Percentiles rank a stretch among this genome's conserved stretches.
Conservation (phyloP, 768 basidiomycete genomes). For the Phanerochaete sordida region DNA sequence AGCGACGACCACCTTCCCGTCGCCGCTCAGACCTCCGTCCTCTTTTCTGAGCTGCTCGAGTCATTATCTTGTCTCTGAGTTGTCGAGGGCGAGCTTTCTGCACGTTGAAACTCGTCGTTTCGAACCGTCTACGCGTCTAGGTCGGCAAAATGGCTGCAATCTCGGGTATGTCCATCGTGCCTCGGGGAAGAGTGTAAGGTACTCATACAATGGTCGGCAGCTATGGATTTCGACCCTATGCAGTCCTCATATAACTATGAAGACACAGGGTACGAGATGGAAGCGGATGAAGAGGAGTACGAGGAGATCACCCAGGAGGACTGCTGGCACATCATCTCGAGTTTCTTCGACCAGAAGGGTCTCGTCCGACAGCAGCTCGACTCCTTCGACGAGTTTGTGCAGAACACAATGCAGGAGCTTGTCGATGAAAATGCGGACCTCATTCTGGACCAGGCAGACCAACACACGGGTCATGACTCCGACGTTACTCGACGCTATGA, state of each 20-base stretch:
- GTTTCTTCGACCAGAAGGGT: constrained; percentile 97
- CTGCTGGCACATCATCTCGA: constrained; percentile 93
- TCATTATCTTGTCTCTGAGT: background rate
- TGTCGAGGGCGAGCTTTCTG: background rate
- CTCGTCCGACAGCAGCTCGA: constrained; percentile 97
- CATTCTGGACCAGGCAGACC: constrained; percentile 93
- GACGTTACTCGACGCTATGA: constrained; percentile 90
- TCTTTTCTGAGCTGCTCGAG: background rate
- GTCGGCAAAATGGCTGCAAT: background rate
- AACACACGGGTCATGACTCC: constrained; percentile 84
- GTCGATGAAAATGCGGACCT: constrained; percentile 96
- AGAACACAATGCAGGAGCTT: constrained; percentile 99
- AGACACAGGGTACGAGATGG: constrained; percentile 48
- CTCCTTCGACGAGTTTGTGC: constrained; percentile 98
- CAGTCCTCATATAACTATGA: constrained; percentile 39
- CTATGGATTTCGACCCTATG: constrained; percentile 21
- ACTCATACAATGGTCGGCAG: constrained; percentile 10
- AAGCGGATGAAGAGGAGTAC: constrained; percentile 57
- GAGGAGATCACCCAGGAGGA: constrained; percentile 90
- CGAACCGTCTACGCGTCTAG: background rate
- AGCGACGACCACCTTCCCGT: constrained; percentile 12
- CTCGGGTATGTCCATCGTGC: background rate
- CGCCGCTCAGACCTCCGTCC: background rate
- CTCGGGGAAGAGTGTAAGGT: constrained; percentile 5
- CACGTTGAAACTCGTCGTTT: background rate